Evolutionary conservation across 768 basidiomycete genomes (phyloP).

Genomic region (Neoboletus magnificus): DNA sequence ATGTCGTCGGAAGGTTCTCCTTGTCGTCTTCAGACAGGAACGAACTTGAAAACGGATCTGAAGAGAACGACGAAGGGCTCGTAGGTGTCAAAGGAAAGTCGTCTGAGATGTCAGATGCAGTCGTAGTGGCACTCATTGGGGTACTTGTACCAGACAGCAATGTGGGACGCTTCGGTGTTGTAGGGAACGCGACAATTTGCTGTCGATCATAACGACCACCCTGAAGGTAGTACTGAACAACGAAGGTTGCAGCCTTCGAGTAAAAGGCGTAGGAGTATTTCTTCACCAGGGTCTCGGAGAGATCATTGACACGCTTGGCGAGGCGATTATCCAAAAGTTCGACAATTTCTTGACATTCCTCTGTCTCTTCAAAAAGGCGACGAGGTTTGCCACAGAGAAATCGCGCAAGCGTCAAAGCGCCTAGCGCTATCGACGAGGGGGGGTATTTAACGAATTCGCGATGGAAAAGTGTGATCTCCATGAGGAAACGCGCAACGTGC

Average conservation of each 20-base stretch:
- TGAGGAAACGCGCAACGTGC: slow-evolving; percentile 94
- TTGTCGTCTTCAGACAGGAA: slow-evolving; percentile 70
- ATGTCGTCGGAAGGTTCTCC: slow-evolving; percentile 70
- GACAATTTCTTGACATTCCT: slow-evolving; percentile 79
- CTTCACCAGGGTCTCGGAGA: slow-evolving; percentile 95
- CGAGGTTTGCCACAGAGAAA: slow-evolving; percentile 81
- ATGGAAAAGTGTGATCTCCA: slow-evolving; percentile 99
- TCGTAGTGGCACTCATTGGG: slow-evolving; percentile 71
- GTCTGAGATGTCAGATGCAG: slow-evolving; percentile 72
- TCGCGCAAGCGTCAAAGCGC: slow-evolving; percentile 83
- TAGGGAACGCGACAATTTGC: slow-evolving; percentile 48
- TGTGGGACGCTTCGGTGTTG: slow-evolving; percentile 49
- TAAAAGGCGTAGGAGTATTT: slow-evolving; percentile 98
- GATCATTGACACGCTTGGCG: slow-evolving; percentile 82
- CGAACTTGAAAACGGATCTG: slow-evolving; percentile 51
- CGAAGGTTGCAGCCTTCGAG: slow-evolving; percentile 91
- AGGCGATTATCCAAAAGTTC: slow-evolving; percentile 83
- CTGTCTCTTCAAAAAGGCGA: slow-evolving; percentile 79
- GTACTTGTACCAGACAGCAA: slow-evolving; percentile 56
- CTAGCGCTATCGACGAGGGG: slow-evolving; percentile 87
- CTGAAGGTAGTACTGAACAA: slow-evolving; percentile 90
- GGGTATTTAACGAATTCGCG: slow-evolving; percentile 88
- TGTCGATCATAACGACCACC: slow-evolving; percentile 71
- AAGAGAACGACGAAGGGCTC: slow-evolving; percentile 51
- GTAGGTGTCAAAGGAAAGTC: slow-evolving; percentile 83